Evolutionary conservation across 2,329 filamentous ascomycete species (phyloP), one percentile per base, ranked within the genome.

Genomic region (Zelopaecilomyces penicillatus): DNA sequence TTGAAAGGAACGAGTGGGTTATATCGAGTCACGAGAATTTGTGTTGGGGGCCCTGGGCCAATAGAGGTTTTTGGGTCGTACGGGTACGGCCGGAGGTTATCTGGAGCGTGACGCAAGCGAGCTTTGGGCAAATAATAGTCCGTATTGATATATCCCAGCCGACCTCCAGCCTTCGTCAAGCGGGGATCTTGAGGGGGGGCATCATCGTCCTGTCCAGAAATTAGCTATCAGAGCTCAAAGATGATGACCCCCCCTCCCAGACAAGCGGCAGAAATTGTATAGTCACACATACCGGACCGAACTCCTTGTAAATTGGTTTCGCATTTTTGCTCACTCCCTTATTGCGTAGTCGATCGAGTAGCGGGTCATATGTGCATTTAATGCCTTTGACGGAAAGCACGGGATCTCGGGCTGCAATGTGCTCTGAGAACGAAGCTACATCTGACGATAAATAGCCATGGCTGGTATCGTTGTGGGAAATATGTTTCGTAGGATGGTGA

Each of bases 11-110:
- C 83, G 52, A 97, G 71, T 5, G 91, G 90, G 64, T 97, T 93
- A 62, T 96, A 96, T n/a, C 89, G 88, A n/a, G 83, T 90, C 19
- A 96, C 88, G 4, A 97, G 83, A 40, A 98, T 81, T 61, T 95
- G 88, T 3, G 85, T 88, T 2, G 93, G 87, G 10, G 91, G 91
- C 0, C 88, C 88, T 27, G 89, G 87, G 0, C 90, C 91, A 55
- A 94, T 80, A 2, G 91, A 95, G 4, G 87, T 88, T 55, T 80
- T 81, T 5, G 82, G 69, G 61, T 97, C 90, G 65, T 88, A 93
- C 28, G 78, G 67, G 64, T 94, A 96, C 26, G 85, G 83, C 60
- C 81, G 86, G 42, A 95, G 69, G 49, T 84, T 82, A 65, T 95
- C 95, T 1, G 85, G 85, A 29, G 84, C 77, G 54, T 76, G 78